Evolutionary conservation across 345 rosid genomes (phyloP).

Genomic region (Excoecaria agallocha): DNA sequence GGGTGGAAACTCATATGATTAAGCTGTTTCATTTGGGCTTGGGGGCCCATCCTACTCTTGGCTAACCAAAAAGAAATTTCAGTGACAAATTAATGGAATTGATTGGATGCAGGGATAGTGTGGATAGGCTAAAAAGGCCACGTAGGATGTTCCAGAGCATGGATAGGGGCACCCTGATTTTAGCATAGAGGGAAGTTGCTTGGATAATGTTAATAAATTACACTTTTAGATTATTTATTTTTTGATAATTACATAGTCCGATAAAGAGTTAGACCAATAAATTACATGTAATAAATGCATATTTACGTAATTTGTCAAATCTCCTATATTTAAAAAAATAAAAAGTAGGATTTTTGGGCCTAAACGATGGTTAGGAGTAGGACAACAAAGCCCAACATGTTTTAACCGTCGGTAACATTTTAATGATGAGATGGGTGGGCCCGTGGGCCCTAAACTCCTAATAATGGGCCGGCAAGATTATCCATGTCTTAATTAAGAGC

Average conservation of each 20-base stretch:
- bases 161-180: not conserved
- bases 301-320: not conserved
- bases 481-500: conserved; percentile 3
- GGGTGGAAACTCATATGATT: too few species aligned
- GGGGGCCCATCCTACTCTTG: not conserved
- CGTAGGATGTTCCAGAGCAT: not conserved
- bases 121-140: not conserved
- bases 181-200: not conserved
- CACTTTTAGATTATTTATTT: too few species aligned
- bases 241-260: too few species aligned
- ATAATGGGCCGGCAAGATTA: conserved; percentile 15
- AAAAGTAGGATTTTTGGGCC: not conserved
- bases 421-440: not conserved
- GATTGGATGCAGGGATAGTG: conserved; percentile 1
- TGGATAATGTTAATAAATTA: not conserved
- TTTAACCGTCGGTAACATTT: not conserved
- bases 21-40: not conserved
- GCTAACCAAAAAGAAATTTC: not conserved
- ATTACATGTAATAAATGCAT: too few species aligned
- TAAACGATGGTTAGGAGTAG: not conserved
- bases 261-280: too few species aligned
- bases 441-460: not conserved
- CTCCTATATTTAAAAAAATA: not conserved
- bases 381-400: conserved; percentile 2
- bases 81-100: conserved; percentile 6